A percentile compares a stretch with the other conserved stretches of the same genome.
These are phyloP conservation scores for Pneumocystis oryctolagi DNA, from an alignment of 1,139 yeast species.

Conservation along the genomic window DNA sequence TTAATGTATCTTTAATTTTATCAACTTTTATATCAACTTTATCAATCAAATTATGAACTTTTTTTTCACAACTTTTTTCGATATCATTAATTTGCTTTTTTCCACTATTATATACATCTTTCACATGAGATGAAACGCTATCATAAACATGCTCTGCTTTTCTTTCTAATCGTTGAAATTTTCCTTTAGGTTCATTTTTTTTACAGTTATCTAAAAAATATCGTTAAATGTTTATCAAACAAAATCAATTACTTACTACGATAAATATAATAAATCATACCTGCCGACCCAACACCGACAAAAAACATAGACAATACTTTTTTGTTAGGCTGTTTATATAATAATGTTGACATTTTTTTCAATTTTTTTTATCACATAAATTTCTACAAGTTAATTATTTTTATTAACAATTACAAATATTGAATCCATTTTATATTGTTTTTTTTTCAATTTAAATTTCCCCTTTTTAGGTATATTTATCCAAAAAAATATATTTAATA, in stretches of 20 bases:
- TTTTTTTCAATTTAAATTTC: background rate
- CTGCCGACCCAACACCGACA: background rate
- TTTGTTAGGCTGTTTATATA: background rate
- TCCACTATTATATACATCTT: background rate
- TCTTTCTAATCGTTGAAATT: background rate
- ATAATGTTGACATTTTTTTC: background rate
- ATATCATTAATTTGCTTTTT: background rate
- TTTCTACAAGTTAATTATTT: background rate
- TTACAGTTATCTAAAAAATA: background rate
- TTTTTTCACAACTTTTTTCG: background rate
- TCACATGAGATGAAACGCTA: background rate
- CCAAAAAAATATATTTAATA: background rate
- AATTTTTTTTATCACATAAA: background rate
- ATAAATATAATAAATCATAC: background rate
- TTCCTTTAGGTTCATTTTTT: background rate
- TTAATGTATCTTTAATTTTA: background rate
- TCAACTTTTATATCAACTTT: background rate
- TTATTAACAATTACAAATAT: background rate
- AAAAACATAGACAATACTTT: background rate
- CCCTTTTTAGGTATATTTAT: background rate
- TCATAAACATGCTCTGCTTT: background rate
- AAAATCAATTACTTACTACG: background rate
- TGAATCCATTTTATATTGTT: background rate
- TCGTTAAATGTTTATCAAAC: background rate
- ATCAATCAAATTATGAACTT: background rate